phyloP scores from a whole-genome alignment of 2,329 filamentous ascomycete genomes.

The Parastagonospora nodorum region DNA sequence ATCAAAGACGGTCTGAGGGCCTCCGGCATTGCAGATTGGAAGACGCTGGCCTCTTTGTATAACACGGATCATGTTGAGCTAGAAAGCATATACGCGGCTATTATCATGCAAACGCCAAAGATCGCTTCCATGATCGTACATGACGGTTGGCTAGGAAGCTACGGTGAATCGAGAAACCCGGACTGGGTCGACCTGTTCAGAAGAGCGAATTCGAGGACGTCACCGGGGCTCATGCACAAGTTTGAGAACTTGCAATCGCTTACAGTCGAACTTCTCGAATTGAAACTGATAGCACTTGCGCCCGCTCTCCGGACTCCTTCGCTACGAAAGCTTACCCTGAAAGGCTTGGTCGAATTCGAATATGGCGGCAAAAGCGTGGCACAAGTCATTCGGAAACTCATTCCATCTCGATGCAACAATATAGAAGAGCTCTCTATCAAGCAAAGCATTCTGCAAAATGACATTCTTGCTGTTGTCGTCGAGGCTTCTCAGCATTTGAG shows the following conservation, averaged over 20 bases:
- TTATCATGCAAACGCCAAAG: slow-evolving; percentile 33
- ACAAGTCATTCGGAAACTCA: slow-evolving; percentile 14
- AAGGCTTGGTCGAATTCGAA: slow-evolving; percentile 11
- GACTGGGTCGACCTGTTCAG: slow-evolving; percentile 29
- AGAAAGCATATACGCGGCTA: slow-evolving; percentile 25
- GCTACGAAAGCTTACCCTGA: slow-evolving; percentile 21
- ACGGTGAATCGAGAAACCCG: not conserved
- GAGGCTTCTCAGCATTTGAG: slow-evolving; percentile 19
- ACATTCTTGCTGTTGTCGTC: slow-evolving; percentile 19
- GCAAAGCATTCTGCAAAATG: slow-evolving; percentile 10
- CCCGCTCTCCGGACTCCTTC: slow-evolving; percentile 30
- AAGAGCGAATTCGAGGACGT: slow-evolving; percentile 8
- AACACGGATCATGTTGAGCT: slow-evolving; percentile 16
- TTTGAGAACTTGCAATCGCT: slow-evolving; percentile 25
- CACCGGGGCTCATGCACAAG: slow-evolving; percentile 18
- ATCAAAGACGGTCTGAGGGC: slow-evolving; percentile 32
- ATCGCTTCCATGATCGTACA: slow-evolving; percentile 9
- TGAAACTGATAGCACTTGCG: slow-evolving; percentile 16
- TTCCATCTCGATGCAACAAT: slow-evolving; percentile 20
- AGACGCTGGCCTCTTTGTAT: slow-evolving; percentile 28
- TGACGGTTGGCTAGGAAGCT: not conserved
- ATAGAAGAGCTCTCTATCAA: slow-evolving; percentile 22
- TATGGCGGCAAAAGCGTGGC: slow-evolving; percentile 1
- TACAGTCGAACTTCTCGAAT: slow-evolving; percentile 11
- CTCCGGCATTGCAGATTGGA: slow-evolving; percentile 30